phyloP scores from a whole-genome alignment of 148 eudicot species.

The Fallopia convolvulus region DNA sequence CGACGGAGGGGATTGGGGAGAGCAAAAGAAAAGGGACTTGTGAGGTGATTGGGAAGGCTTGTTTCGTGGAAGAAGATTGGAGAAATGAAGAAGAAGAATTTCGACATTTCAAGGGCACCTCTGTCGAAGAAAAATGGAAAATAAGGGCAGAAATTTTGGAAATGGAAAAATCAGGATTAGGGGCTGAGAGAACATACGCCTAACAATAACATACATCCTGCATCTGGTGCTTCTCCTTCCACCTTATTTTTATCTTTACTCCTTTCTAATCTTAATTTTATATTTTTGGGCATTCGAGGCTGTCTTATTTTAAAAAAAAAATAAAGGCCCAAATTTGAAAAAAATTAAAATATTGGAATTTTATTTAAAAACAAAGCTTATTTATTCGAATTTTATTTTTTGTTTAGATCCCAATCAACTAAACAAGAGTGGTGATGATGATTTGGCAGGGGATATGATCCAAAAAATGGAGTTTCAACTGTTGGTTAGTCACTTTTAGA shows the following conservation, averaged over 20 bases:
- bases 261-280: background rate
- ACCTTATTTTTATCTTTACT: background rate
- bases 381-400: too few relatives aligned
- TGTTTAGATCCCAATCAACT: too few relatives aligned
- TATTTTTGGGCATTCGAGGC: too few relatives aligned
- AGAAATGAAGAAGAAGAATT: background rate
- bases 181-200: background rate
- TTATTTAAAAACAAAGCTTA: too few relatives aligned
- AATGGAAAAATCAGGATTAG: background rate
- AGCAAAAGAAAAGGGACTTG: conserved; percentile 12
- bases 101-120: conserved; percentile 10
- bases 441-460: too few relatives aligned
- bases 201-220: background rate
- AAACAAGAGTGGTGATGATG: too few relatives aligned
- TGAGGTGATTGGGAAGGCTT: conserved; percentile 9
- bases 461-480: too few relatives aligned
- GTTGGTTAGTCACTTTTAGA: too few relatives aligned
- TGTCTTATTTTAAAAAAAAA: too few relatives aligned
- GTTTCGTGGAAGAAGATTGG: conserved; percentile 4
- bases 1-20: conserved; percentile 4
- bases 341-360: too few relatives aligned
- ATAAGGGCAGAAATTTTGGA: background rate
- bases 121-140: background rate
- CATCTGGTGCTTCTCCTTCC: background rate
- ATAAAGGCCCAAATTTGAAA: too few relatives aligned